These are phyloP conservation scores for Phaeoacremonium minimum DNA, from an alignment of 2,329 filamentous ascomycete genomes.

Conservation along the genomic window DNA sequence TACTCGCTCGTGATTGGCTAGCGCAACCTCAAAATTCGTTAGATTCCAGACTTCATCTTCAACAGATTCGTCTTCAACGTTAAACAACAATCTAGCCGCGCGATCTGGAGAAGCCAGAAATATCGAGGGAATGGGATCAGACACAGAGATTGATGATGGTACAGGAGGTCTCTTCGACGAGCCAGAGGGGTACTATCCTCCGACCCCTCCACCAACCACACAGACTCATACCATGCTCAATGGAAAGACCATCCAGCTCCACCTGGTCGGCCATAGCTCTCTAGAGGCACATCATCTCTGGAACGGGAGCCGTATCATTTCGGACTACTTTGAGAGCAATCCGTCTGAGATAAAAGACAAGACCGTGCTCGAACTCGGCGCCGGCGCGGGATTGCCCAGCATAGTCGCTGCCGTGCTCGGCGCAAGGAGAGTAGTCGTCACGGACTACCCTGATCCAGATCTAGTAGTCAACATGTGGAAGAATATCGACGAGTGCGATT, in stretches of 20 bases:
- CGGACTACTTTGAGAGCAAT: constrained; percentile 71
- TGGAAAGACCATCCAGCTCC: constrained; percentile 62
- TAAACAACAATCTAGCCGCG: no score
- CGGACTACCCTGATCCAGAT: constrained; percentile 83
- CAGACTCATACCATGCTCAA: constrained; percentile 66
- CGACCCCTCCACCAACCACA: constrained; percentile 70
- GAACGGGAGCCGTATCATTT: constrained; percentile 80
- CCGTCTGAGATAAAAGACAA: constrained; percentile 59
- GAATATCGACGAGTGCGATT: constrained; percentile 62
- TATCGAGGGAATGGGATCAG: constrained; percentile 2
- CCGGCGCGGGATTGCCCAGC: constrained; percentile 79
- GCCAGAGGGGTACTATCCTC: constrained; percentile 74
- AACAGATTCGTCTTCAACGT: no score
- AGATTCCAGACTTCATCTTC: constrained; percentile 2
- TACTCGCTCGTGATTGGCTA: no score
- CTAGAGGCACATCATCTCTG: constrained; percentile 88
- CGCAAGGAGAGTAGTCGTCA: constrained; percentile 69
- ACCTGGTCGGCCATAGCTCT: constrained; percentile 82
- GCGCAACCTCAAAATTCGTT: neutral
- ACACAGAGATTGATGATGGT: constrained; percentile 28
- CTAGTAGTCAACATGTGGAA: constrained; percentile 74
- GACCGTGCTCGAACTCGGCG: constrained; percentile 83
- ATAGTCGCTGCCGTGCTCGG: constrained; percentile 72
- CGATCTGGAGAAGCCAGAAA: neutral
- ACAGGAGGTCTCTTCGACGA: constrained; percentile 67